A percentile compares a stretch with the other conserved stretches of the same genome.
Evolutionary conservation across 371 early-diverging fungal genomes (phyloP).

Genomic region (Nematocida ausubeli): DNA sequence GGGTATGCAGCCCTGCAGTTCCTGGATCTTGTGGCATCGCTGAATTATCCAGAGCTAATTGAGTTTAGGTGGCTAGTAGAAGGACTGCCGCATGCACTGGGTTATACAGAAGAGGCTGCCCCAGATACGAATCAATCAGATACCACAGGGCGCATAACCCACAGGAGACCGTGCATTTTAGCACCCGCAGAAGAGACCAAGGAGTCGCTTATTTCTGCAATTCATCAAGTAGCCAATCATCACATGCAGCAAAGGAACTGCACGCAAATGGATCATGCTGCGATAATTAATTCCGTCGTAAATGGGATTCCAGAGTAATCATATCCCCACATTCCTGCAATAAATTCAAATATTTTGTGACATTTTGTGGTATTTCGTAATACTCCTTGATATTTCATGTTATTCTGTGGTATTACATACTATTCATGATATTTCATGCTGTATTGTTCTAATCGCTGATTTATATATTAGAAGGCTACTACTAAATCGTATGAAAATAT

Average conservation of each 20-base stretch:
- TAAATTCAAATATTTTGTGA: too few species aligned
- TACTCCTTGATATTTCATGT: too few species aligned
- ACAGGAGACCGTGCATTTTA: slow-evolving; percentile 20
- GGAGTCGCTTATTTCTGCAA: background rate
- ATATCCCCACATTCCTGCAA: too few species aligned
- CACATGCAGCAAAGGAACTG: slow-evolving; percentile 19
- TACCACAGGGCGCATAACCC: background rate
- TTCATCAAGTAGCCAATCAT: slow-evolving; percentile 15
- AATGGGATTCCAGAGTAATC: slow-evolving; percentile 24
- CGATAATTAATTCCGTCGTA: background rate
- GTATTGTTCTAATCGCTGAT: too few species aligned
- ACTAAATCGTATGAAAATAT: too few species aligned
- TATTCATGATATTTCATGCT: too few species aligned
- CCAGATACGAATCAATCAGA: background rate
- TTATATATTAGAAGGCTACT: too few species aligned
- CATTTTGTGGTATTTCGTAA: too few species aligned
- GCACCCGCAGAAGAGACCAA: background rate
- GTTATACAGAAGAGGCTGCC: background rate
- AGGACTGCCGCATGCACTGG: background rate
- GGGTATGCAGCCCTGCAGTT: slow-evolving; percentile 38
- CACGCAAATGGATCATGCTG: background rate
- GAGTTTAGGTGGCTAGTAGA: slow-evolving; percentile 56
- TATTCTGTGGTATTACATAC: too few species aligned
- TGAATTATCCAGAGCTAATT: slow-evolving; percentile 44
- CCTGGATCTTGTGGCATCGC: slow-evolving; percentile 53